Evolutionary conservation across 2,329 filamentous ascomycete genomes (phyloP), one percentile per base, ranked within the genome.

Genomic region (Venturia oleaginea): DNA sequence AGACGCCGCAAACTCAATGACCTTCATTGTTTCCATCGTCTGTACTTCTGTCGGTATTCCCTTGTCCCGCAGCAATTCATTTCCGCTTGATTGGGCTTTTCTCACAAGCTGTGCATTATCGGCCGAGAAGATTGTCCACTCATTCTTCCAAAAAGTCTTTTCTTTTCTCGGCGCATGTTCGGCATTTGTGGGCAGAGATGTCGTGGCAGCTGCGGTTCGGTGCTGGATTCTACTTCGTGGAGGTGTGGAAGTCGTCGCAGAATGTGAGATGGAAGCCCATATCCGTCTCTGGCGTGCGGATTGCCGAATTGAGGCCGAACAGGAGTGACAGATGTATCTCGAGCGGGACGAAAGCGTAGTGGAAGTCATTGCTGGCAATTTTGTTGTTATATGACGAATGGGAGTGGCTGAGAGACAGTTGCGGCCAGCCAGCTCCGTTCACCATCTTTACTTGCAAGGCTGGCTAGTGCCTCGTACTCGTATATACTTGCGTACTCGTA

Each of bases 81-180:
- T 40, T 27, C 60, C 61, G n/a, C 65, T 37, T 24, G 48, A 24
- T 24, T 65, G 64, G 11, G 64, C 64, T 32, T 63, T 65, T 13
- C 57, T 37, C n/a, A 65, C 64, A 8, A 65, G 43, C 27, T 60
- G 54, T 4, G 64, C 64, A 62, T 61, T 65, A 19, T 65, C 64
- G 15, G 64, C 59, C n/a, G 64, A 61, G n/a, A 55, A 65, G 34
- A 64, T 51, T 22, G 63, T 64, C 63, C 63, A 64, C 22, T 64
- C 63, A 51, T 64, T 64, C 40, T 61, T 55, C 63, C 63, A 64
- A 19, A 64, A 64, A 15, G 51, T 61, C 55, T 64, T 64, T 19
- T 46, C 57, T 54, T 59, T 64, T 32, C 40, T 64, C 11, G 51
- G 34, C 54, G 54, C 27, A n/a, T 59, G 61, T 15, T 42, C 30